These are phyloP conservation scores for Tuber borchii DNA, from an alignment of 495 filamentous ascomycete species.

Conservation along the genomic window DNA sequence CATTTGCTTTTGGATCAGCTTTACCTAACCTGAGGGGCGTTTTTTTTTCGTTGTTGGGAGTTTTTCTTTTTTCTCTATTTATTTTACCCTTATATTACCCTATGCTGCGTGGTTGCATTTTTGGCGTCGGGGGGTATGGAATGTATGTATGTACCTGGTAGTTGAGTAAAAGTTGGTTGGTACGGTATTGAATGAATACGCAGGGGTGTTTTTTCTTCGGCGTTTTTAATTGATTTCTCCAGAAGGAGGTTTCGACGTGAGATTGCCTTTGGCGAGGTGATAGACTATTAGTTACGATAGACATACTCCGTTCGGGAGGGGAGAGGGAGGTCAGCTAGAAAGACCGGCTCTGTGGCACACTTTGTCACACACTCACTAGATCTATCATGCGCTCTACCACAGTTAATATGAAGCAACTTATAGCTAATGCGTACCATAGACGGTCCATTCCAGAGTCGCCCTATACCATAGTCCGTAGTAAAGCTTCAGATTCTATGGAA, in stretches of 20 bases:
- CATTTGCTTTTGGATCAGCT: not conserved
- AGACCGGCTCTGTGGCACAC: no score
- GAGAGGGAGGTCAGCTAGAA: not conserved
- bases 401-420: not conserved
- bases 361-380: no score
- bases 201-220: not conserved
- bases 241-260: no score
- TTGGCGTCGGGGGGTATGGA: not conserved
- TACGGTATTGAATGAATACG: not conserved
- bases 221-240: not conserved
- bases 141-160: not conserved
- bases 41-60: not conserved
- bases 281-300: not conserved
- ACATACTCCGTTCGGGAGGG: not conserved
- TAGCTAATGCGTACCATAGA: not conserved
- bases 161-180: not conserved
- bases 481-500: not conserved
- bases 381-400: not conserved
- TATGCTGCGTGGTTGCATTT: not conserved
- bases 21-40: not conserved
- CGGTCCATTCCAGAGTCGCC: no score
- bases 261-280: not conserved
- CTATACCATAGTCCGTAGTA: not conserved
- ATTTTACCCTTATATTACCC: not conserved
- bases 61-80: not conserved